Percentiles rank a stretch among this genome's conserved stretches.
Evolutionary conservation across 2,329 filamentous ascomycete genomes (phyloP).

Genomic region (Monosporascus sp.): DNA sequence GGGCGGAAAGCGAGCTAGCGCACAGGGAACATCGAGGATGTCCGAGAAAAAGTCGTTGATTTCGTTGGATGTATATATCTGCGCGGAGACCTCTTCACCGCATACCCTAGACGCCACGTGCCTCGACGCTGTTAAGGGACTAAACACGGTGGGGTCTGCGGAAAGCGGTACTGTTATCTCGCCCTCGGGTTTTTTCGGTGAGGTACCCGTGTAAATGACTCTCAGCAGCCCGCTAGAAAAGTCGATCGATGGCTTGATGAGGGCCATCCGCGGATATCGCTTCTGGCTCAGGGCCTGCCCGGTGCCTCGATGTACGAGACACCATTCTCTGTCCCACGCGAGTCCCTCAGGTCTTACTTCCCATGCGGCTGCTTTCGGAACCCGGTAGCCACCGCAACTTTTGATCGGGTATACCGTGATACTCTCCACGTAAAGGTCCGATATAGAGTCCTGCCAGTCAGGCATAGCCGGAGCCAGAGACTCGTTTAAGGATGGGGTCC

Average conservation of each 20-base stretch:
- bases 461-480: conserved; percentile 2
- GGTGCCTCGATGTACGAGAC: conserved; percentile 80
- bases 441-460: not conserved
- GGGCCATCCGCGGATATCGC: conserved; percentile 78
- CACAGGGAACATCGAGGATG: conserved; percentile 72
- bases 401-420: conserved; percentile 88
- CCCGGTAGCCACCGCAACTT: conserved; percentile 75
- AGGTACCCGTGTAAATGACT: conserved; percentile 45
- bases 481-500: conserved; percentile 7
- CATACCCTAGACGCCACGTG: conserved; percentile 65
- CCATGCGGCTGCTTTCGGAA: conserved; percentile 64
- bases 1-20: conserved; percentile 76
- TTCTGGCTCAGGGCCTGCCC: conserved; percentile 85
- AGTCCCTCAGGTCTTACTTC: conserved; percentile 76
- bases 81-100: conserved; percentile 68
- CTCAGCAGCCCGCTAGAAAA: conserved; percentile 60
- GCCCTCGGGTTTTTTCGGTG: conserved; percentile 18
- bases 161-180: conserved; percentile 59
- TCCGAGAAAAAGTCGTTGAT: conserved; percentile 75
- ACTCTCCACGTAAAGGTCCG: conserved; percentile 50
- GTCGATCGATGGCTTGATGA: conserved; percentile 72
- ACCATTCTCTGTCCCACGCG: conserved; percentile 96
- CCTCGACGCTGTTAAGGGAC: conserved; percentile 31
- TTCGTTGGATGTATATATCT: conserved; percentile 60
- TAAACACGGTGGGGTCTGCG: conserved; percentile 56